A percentile compares a stretch with the other conserved stretches of the same genome.
Conservation (phyloP, 352 stramenopile genomes). For the Pythium folliculosum region DNA sequence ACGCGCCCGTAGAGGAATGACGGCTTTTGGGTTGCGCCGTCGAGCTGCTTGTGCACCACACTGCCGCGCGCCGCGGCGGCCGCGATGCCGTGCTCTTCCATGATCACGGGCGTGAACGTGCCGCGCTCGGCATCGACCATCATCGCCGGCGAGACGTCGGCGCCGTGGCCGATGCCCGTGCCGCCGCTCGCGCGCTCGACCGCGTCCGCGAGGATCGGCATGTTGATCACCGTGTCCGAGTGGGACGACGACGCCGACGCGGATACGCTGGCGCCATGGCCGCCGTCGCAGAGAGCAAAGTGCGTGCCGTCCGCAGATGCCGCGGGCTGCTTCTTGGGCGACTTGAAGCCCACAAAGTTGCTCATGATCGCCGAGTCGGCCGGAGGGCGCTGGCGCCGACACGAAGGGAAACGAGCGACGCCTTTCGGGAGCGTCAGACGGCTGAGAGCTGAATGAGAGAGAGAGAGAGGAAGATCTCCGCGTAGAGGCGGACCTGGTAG, state of each 20-base stretch:
- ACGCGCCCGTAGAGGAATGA: conserved; percentile 3
- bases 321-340: conserved; percentile 9
- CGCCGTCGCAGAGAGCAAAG: neutral
- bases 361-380: conserved; percentile 3
- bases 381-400: no score
- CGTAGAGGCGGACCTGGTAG: no score
- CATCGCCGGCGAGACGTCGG: conserved; percentile 24
- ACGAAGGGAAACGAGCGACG: neutral
- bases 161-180: conserved; percentile 18
- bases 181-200: neutral
- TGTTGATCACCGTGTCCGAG: conserved; percentile 17
- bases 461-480: neutral
- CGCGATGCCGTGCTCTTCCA: conserved; percentile 10
- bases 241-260: neutral
- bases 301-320: neutral
- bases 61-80: conserved; percentile 1
- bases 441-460: neutral
- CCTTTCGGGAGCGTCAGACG: neutral
- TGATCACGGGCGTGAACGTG: conserved; percentile 16
- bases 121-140: conserved; percentile 15
- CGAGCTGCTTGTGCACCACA: neutral
- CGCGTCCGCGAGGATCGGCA: conserved; percentile 16
- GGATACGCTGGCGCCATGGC: neutral
- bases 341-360: conserved; percentile 30
- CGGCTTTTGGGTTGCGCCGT: neutral